These are phyloP conservation scores for Aspergillus leporis DNA, from an alignment of 495 filamentous ascomycete species.

Conservation along the genomic window DNA sequence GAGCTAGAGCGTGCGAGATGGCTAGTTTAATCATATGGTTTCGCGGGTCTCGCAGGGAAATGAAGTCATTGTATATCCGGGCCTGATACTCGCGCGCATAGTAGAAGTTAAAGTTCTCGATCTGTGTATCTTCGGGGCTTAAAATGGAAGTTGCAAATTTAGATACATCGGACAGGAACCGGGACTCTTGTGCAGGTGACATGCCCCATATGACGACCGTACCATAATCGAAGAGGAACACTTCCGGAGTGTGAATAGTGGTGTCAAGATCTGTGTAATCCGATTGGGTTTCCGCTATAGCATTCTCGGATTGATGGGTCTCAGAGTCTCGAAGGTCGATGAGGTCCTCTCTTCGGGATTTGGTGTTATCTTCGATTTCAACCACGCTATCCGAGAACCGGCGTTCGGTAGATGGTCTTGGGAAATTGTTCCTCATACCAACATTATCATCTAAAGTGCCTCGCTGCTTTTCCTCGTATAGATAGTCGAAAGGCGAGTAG, in stretches of 20 bases:
- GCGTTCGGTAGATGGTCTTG: constrained; percentile 52
- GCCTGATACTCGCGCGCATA: constrained; percentile 97
- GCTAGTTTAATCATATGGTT: constrained; percentile 98
- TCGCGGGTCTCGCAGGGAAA: constrained; percentile 83
- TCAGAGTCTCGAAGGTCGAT: constrained; percentile 51
- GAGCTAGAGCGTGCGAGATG: constrained; percentile 90
- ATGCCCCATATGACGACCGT: constrained; percentile 99
- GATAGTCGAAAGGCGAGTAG: constrained; percentile 87
- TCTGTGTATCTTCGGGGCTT: constrained; percentile 81
- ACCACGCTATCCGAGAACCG: constrained; percentile 65
- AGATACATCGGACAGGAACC: constrained; percentile 90
- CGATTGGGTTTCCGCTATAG: constrained; percentile 20
- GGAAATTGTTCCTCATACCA: constrained; percentile 23
- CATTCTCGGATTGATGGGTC: constrained; percentile 29
- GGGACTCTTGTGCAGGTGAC: constrained; percentile 77
- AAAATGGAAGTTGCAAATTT: constrained; percentile 94
- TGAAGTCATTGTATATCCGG: constrained; percentile 98
- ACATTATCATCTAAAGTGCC: constrained; percentile 27
- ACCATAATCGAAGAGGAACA: constrained; percentile 96
- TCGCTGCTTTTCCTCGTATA: constrained; percentile 44
- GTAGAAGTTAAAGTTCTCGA: constrained; percentile 98
- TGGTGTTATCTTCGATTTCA: constrained; percentile 54
- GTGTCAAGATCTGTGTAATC: constrained; percentile 52
- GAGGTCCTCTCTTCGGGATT: constrained; percentile 51
- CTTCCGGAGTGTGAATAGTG: constrained; percentile 83